Percentiles rank a stretch among this genome's conserved stretches.
phyloP scores from a whole-genome alignment of 2,329 filamentous ascomycete genomes.

The Paracorniculantispora psalliotae region DNA sequence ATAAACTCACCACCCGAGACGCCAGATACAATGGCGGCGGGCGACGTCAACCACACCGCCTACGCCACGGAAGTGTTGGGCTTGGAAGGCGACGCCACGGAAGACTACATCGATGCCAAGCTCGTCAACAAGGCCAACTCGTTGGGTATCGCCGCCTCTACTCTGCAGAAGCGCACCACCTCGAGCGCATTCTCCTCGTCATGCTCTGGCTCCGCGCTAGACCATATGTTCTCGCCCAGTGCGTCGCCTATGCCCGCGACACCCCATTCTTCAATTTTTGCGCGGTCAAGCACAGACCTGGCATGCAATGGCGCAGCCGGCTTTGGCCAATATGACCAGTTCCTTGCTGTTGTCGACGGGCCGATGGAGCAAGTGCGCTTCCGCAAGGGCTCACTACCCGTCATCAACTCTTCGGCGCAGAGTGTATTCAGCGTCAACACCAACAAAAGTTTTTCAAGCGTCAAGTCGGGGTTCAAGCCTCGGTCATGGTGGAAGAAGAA shows the following conservation, averaged over 20 bases:
- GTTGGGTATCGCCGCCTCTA: conserved; percentile 29
- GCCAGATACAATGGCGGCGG: background rate
- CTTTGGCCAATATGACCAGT: conserved; percentile 49
- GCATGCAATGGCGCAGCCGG: background rate
- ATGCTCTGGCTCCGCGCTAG: conserved; percentile 34
- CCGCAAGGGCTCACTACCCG: conserved; percentile 27
- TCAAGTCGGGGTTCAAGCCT: conserved; percentile 41
- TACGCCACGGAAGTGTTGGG: conserved; percentile 31
- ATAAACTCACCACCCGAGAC: background rate
- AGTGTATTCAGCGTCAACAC: conserved; percentile 42
- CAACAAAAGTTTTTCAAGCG: conserved; percentile 39
- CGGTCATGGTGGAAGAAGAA: conserved; percentile 40
- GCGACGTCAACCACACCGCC: background rate
- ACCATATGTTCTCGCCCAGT: conserved; percentile 40
- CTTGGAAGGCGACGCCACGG: conserved; percentile 28
- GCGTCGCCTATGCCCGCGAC: conserved; percentile 39
- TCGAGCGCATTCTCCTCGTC: conserved; percentile 40
- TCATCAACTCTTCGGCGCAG: conserved; percentile 27
- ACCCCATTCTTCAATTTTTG: conserved; percentile 38
- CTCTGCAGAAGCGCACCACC: conserved; percentile 30
- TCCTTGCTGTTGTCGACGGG: conserved; percentile 40
- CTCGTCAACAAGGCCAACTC: conserved; percentile 30
- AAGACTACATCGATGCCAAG: conserved; percentile 35
- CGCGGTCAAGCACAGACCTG: conserved; percentile 19
- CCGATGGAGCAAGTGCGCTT: conserved; percentile 40